Evolutionary conservation across 2,329 filamentous ascomycete species (phyloP).

Genomic region (Clarireedia sp.): DNA sequence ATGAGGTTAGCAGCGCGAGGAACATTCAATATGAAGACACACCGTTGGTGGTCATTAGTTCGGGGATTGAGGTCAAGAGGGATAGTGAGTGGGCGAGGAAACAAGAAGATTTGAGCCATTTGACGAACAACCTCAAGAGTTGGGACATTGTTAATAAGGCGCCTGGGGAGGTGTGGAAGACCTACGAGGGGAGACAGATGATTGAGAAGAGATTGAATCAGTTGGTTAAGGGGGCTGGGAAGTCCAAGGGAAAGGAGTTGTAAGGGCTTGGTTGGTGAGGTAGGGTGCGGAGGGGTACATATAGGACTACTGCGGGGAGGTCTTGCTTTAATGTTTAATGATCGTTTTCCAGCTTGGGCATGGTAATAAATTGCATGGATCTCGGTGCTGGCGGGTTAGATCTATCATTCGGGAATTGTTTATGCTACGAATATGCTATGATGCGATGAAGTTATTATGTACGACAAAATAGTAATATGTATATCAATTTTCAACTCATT

Average conservation of each 20-base stretch:
- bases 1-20: conserved; percentile 70
- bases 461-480: not conserved
- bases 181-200: conserved; percentile 58
- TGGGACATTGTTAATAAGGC: conserved; percentile 87
- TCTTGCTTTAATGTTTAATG: not conserved
- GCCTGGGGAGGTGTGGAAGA: conserved; percentile 80
- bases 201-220: conserved; percentile 74
- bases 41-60: conserved; percentile 74
- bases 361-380: not conserved
- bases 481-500: not conserved
- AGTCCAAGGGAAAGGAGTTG: not conserved
- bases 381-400: not conserved
- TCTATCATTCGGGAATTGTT: not conserved
- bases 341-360: not conserved
- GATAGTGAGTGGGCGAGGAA: conserved; percentile 71
- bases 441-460: not conserved
- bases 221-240: conserved; percentile 42
- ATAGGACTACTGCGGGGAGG: not conserved
- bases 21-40: conserved; percentile 72
- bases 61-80: conserved; percentile 59
- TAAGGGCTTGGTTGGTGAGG: not conserved
- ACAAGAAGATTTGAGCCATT: conserved; percentile 72
- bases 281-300: not conserved
- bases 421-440: not conserved
- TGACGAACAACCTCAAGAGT: conserved; percentile 69